These are phyloP conservation scores for Suhomyces xylopsoci DNA, from an alignment of 805 yeast genomes.

Conservation along the genomic window DNA sequence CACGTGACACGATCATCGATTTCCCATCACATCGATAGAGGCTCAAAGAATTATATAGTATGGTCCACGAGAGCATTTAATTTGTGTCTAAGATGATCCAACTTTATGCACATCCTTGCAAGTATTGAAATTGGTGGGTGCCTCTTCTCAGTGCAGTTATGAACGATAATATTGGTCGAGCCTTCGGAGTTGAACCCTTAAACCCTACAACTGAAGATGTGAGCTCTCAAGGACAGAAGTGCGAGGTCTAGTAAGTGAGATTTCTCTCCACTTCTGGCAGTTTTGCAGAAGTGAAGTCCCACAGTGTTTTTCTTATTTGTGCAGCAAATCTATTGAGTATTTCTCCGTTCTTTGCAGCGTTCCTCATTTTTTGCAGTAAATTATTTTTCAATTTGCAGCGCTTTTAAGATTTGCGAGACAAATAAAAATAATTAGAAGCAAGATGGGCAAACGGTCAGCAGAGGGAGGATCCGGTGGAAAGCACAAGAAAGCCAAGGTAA, in stretches of 20 bases:
- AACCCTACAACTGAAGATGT: no score
- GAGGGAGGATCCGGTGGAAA: constrained; percentile 16
- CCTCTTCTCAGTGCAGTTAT: no score
- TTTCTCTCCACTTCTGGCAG: neutral
- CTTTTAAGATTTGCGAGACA: neutral
- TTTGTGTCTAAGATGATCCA: no score
- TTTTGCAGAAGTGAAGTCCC: neutral
- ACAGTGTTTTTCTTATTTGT: no score
- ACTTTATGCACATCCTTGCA: no score
- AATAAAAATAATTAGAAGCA: neutral
- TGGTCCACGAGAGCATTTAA: no score
- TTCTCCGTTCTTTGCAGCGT: neutral
- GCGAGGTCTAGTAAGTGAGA: no score
- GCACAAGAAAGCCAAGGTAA: constrained; percentile 45
- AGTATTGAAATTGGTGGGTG: no score
- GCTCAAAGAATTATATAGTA: neutral
- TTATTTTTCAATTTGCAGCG: neutral
- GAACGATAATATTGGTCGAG: no score
- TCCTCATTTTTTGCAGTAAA: neutral
- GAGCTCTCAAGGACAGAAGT: no score
- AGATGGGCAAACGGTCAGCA: constrained; percentile 31
- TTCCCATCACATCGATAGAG: neutral
- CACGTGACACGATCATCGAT: neutral
- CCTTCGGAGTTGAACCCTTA: no score
- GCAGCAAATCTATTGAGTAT: neutral